Evolutionary conservation across 2,329 filamentous ascomycete genomes (phyloP), one percentile per base, ranked within the genome.

Genomic region (Trichocomaceae sp.): DNA sequence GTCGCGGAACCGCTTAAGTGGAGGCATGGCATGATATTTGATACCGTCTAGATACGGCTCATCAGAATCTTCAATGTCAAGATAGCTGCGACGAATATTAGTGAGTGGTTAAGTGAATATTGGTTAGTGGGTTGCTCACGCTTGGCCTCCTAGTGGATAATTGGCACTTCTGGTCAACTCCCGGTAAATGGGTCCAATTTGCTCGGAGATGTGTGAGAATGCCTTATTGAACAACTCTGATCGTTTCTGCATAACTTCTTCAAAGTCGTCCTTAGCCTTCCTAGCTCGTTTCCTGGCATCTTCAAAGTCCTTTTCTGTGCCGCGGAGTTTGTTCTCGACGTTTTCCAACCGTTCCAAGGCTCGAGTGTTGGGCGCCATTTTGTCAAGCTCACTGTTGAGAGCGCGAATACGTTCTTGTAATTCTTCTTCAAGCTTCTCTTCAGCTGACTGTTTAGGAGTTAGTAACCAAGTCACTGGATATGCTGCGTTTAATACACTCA

Each of bases 21-120:
- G 93, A 19, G 93, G 93, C 91, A 97, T 99, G 59, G 93, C 95
- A 69, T 97, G 91, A 73, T 99, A 99, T 68, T 96, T 96, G 73
- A 99, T 90, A 31, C 93, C 93, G 41, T 88, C 90, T 3, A 96
- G 82, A 70, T 97, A 99, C 0, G 93, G 93, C 66, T 95, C 92
- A 60, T 96, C 90, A n/a, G 86, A 88, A 69, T 99, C 92, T 69
- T 96, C 91, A 69, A 95, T 91, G 66, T 96, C 91, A 47, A 99
- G 84, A 67, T 96, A 96, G 1, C 75, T 77, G 48, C 57, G n/a
- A 22, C 45, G 7, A 10, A 31, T 20, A 29, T 56, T 35, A 56
- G 54, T 6, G 19, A 13, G 23, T 15, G 20, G 5, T 59, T 42
- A 31, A 17, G 15, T 22, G 19, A 15, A 15, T 9, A 35, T 5